Evolutionary conservation across 306 rosid species (phyloP).

Genomic region (Lathyrus tuberosus): DNA sequence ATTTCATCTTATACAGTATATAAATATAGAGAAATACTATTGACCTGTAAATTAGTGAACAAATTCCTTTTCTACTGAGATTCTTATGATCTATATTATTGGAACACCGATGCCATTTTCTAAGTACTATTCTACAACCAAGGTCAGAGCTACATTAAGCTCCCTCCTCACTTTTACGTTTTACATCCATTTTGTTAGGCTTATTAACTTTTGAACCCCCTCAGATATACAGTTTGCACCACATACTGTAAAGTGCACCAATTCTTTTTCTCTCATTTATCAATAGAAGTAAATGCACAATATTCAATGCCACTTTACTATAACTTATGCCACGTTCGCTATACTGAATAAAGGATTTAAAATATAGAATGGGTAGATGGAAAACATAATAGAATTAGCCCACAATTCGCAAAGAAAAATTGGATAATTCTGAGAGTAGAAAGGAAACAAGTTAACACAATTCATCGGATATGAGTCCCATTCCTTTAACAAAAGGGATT

Average conservation of each 20-base stretch:
- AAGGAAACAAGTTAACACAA: constrained; percentile 29
- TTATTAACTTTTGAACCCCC: too few relatives aligned
- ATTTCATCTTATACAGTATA: neutral
- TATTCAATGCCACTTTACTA: too few relatives aligned
- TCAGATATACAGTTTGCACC: too few relatives aligned
- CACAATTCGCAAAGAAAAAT: constrained; percentile 48
- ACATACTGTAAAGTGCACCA: too few relatives aligned
- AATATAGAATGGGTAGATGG: neutral
- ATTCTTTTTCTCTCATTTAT: too few relatives aligned
- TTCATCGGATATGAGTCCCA: constrained; percentile 69
- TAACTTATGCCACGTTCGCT: too few relatives aligned
- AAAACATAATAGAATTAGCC: constrained; percentile 45
- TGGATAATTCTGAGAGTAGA: constrained; percentile 33
- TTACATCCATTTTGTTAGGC: too few relatives aligned
- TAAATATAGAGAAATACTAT: neutral
- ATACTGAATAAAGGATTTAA: too few relatives aligned
- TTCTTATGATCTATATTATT: neutral
- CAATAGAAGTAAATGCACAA: too few relatives aligned
- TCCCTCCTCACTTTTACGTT: too few relatives aligned
- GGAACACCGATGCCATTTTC: constrained; percentile 54
- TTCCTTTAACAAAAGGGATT: constrained; percentile 57
- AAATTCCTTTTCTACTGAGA: constrained; percentile 54
- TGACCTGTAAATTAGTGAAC: too few relatives aligned
- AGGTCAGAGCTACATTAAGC: too few relatives aligned
- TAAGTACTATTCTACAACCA: constrained; percentile 44